Evolutionary conservation across 805 yeast species (phyloP).

Genomic region (Kodamaea restingae): DNA sequence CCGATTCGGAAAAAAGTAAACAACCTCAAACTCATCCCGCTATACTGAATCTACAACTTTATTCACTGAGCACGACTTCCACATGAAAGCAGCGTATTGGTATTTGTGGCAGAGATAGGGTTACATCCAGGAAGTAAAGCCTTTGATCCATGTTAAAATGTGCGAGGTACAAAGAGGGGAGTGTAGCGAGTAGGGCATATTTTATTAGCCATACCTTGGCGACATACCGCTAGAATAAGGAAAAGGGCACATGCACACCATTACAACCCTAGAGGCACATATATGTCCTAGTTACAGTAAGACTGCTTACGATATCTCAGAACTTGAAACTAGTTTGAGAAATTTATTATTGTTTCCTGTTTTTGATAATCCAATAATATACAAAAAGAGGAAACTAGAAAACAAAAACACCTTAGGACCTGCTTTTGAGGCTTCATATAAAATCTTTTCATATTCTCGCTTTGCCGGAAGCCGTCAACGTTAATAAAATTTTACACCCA

Average conservation of each 20-base stretch:
- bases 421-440: constrained; percentile 7
- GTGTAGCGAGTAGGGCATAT: too few relatives aligned
- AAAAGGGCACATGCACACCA: too few relatives aligned
- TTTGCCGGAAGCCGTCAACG: constrained; percentile 2
- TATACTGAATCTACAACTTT: neutral
- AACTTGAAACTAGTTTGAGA: constrained; percentile 1
- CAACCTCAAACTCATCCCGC: constrained; percentile 4
- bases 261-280: too few relatives aligned
- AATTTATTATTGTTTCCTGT: constrained; percentile 10
- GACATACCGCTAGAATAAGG: too few relatives aligned
- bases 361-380: constrained; percentile 9
- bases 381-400: constrained; percentile 11
- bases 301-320: neutral
- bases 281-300: too few relatives aligned
- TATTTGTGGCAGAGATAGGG: neutral
- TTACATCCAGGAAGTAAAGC: neutral
- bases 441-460: constrained; percentile 8
- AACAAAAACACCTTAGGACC: constrained; percentile 9
- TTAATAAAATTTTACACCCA: neutral
- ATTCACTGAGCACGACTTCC: neutral
- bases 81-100: neutral
- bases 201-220: too few relatives aligned
- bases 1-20: constrained; percentile 13
- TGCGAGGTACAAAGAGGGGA: neutral
- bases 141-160: neutral